A percentile compares a stretch with the other conserved stretches of the same genome.
phyloP scores from a whole-genome alignment of 345 rosid species.

The Corymbia maculata region DNA sequence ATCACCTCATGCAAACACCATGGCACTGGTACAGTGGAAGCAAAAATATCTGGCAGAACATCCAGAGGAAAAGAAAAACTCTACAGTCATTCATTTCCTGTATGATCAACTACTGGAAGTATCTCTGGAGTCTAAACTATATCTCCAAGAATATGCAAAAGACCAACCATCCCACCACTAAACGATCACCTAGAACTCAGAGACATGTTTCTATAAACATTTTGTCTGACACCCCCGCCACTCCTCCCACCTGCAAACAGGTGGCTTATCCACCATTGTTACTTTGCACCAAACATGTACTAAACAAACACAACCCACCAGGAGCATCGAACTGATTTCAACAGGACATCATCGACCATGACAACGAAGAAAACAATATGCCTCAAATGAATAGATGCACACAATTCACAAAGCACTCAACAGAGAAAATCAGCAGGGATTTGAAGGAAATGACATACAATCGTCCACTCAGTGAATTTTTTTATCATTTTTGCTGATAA shows the following conservation, averaged over 20 bases:
- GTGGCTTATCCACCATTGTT: background rate
- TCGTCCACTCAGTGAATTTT: background rate
- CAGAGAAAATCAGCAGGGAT: background rate
- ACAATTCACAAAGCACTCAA: background rate
- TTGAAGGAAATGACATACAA: background rate
- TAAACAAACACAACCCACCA: background rate
- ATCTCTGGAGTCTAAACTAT: background rate
- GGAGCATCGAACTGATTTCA: background rate
- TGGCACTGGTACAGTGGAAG: background rate
- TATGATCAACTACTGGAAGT: background rate
- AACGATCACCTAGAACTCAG: background rate
- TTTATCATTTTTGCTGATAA: background rate
- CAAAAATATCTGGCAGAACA: background rate
- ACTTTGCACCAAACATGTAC: background rate
- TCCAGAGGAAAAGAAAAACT: background rate
- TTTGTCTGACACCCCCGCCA: background rate
- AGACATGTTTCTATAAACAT: background rate
- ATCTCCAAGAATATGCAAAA: background rate
- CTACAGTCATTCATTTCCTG: background rate
- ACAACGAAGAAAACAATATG: background rate
- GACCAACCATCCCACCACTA: background rate
- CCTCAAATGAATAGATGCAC: background rate
- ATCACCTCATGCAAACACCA: background rate
- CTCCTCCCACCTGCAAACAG: background rate
- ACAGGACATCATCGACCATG: background rate